Conservation (phyloP, 441 rosid genomes). For the Jatropha podagrica region DNA sequence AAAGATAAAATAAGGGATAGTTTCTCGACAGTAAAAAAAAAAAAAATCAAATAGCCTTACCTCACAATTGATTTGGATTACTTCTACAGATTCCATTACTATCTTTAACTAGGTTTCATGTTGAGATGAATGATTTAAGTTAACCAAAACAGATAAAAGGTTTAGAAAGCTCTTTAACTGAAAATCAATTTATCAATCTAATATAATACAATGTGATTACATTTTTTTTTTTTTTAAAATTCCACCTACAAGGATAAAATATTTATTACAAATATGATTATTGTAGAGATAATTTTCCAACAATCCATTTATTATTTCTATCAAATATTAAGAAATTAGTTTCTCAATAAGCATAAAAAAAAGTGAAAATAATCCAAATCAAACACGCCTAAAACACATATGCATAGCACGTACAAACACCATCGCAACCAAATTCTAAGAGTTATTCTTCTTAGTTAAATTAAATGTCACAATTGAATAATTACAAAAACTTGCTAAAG, state of each 20-base stretch:
- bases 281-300: not conserved
- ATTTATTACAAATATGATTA: not conserved
- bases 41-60: not conserved
- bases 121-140: not conserved
- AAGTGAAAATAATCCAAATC: not conserved
- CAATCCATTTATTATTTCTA: not conserved
- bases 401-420: not conserved
- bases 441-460: not conserved
- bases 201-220: not conserved
- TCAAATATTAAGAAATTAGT: not conserved
- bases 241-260: not conserved
- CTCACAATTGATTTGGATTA: not conserved
- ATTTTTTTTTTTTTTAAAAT: too few species aligned
- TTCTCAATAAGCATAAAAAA: not conserved
- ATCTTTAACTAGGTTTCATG: not conserved
- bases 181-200: not conserved
- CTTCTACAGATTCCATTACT: not conserved
- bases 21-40: conserved; percentile 11
- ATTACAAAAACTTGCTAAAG: conserved; percentile 9
- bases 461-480: conserved; percentile 5
- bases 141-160: not conserved
- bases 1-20: conserved; percentile 17
- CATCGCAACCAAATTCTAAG: not conserved
- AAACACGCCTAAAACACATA: conserved; percentile 7
- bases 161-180: not conserved